Conservation (phyloP, 257 asterid species). For the Sherardia arvensis region DNA sequence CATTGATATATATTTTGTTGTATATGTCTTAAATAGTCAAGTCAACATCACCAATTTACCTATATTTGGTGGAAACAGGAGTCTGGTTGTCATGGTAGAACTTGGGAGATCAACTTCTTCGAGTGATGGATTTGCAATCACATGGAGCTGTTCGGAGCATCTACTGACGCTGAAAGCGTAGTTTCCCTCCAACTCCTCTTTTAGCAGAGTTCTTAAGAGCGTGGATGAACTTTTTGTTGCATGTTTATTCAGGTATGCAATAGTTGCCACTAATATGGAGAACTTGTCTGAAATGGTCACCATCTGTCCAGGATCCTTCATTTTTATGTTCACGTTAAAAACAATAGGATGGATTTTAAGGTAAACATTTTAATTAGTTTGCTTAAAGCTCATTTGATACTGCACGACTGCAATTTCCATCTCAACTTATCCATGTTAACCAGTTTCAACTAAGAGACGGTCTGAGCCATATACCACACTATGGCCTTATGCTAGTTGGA, state of each 20-base stretch:
- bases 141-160: slow-evolving; percentile 98
- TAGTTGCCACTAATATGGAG: slow-evolving; percentile 95
- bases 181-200: not conserved
- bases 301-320: slow-evolving; percentile 73
- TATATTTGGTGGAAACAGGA: slow-evolving; percentile 39
- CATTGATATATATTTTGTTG: not conserved
- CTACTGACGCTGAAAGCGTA: slow-evolving; percentile 79
- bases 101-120: slow-evolving; percentile 98
- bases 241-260: slow-evolving; percentile 51
- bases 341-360: slow-evolving; percentile 91
- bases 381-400: not conserved
- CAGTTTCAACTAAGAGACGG: no score
- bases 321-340: slow-evolving; percentile 67
- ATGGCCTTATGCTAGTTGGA: no score
- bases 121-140: slow-evolving; percentile 89
- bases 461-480: no score
- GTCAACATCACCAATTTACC: not conserved
- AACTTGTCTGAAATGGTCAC: slow-evolving; percentile 75
- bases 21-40: no score
- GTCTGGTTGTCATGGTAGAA: slow-evolving; percentile 90
- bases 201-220: no score
- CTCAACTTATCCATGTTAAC: no score
- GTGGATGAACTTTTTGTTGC: not conserved
- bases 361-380: slow-evolving; percentile 24
- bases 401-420: no score